Evolutionary conservation across 2,329 filamentous ascomycete genomes (phyloP), one percentile per base, ranked within the genome.

Genomic region (Epichloe amarillans): DNA sequence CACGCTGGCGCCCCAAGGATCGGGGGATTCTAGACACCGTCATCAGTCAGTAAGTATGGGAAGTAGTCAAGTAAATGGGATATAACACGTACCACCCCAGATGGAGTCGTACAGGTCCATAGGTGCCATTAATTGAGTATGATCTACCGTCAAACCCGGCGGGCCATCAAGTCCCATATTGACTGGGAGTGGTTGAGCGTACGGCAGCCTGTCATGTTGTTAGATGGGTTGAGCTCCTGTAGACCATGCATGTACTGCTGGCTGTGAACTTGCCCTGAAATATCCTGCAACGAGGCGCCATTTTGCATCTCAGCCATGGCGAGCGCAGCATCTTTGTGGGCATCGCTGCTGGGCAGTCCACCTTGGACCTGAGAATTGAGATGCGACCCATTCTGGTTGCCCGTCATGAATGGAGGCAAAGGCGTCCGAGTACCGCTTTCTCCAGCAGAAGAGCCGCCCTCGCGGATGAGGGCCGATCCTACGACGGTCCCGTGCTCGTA

Each of bases 61-160:
- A 12, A 2, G 7, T 10, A 43, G 10, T 30, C 5, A n/a, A 43
- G 23, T n/a, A 33, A 26, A 33, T 46, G 17, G 23, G 2, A 40
- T 4, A 33, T 23, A 14, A 14, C 19, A 69, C 76, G 62, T 65
- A 82, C 79, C 80, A 73, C 79, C 82, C 67, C 82, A 83, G 44
- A 84, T 84, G 4, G 79, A 82, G 58, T 83, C 79, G 60, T 82
- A 84, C 1, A 84, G 66, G 53, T 84, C 80, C 78, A 84, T 80
- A 1, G 80, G 80, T 38, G 80, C 80, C 71, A 83, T 79, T 56
- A 79, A 76, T 36, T 77, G 69, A 3, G 74, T 69, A 15, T 77
- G 76, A 53, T 82, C 80, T 11, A 77, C 66, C 43, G 69, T 79
- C 71, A 79, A 65, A 37, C 69, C 63, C 46, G 67, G 63, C 47